Evolutionary conservation across 148 eudicot species (phyloP).

Genomic region (Dysphania ambrosioides): DNA sequence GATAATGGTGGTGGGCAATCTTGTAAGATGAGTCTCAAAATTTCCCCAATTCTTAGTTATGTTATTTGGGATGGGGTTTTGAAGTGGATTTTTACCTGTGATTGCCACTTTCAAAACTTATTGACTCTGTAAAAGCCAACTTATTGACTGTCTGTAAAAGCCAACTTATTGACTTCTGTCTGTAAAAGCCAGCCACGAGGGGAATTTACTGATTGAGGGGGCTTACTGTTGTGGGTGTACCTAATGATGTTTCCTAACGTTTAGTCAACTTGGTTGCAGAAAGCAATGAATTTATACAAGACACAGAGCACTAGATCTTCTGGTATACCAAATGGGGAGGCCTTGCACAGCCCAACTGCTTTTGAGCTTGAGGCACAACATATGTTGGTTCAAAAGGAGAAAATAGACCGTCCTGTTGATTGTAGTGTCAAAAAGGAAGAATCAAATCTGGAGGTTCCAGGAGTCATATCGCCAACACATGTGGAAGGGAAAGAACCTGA

Average conservation of each 20-base stretch:
- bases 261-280: conserved; percentile 25
- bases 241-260: neutral
- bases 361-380: conserved; percentile 10
- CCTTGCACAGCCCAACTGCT: conserved; percentile 8
- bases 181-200: too few species aligned
- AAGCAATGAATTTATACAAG: conserved; percentile 43
- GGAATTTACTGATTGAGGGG: neutral
- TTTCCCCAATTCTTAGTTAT: neutral
- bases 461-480: conserved; percentile 3
- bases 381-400: neutral
- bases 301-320: conserved; percentile 26
- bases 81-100: neutral
- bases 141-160: neutral
- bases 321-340: conserved; percentile 9
- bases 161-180: too few species aligned
- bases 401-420: conserved; percentile 9
- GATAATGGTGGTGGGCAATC: neutral
- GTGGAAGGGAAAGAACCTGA: conserved; percentile 15
- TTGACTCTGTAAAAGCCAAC: too few species aligned
- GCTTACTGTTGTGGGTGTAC: neutral
- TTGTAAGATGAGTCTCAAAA: neutral
- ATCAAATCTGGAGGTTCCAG: neutral
- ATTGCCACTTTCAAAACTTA: neutral
- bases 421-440: conserved; percentile 15
- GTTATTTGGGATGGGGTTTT: neutral